Percentiles rank a stretch among this genome's conserved stretches.
Conservation (phyloP, 306 rosid genomes). For the Prunus fruticosa region DNA sequence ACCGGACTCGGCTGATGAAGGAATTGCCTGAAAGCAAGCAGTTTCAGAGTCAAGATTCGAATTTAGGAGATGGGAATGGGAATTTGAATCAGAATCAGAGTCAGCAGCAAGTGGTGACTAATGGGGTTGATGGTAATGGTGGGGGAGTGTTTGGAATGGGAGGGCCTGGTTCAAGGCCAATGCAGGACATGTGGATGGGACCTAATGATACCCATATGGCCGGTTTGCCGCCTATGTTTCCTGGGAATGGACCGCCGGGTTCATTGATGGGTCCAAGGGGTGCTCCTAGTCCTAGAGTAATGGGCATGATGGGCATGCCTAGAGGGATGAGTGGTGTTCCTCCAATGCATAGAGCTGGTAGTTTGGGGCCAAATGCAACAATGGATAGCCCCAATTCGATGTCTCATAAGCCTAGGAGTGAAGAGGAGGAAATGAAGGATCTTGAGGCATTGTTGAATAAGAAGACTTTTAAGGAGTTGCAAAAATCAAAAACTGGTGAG, state of each 20-base stretch:
- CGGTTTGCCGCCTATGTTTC: conserved; percentile 55
- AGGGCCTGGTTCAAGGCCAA: conserved; percentile 58
- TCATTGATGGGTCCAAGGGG: conserved; percentile 56
- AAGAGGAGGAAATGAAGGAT: conserved; percentile 89
- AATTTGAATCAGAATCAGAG: conserved; percentile 42
- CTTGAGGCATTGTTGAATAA: conserved; percentile 83
- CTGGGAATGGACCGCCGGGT: conserved; percentile 41
- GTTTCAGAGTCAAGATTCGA: conserved; percentile 43
- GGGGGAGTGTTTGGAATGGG: conserved; percentile 61
- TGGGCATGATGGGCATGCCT: conserved; percentile 63
- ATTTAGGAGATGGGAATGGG: conserved; percentile 43
- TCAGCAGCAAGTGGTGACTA: conserved; percentile 33
- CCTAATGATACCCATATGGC: conserved; percentile 56
- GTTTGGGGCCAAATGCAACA: conserved; percentile 53
- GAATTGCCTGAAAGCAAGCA: conserved; percentile 79
- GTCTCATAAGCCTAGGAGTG: conserved; percentile 47
- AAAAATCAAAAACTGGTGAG: conserved; percentile 88
- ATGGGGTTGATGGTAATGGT: conserved; percentile 40
- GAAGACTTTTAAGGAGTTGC: conserved; percentile 80
- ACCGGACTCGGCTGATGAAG: conserved; percentile 69
- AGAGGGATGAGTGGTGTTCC: conserved; percentile 59
- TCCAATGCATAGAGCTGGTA: conserved; percentile 57
- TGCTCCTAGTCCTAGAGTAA: conserved; percentile 53
- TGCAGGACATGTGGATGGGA: conserved; percentile 75
- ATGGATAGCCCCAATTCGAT: conserved; percentile 42